Evolutionary conservation across 2,329 filamentous ascomycete species (phyloP).

Genomic region (Thelonectria olida): DNA sequence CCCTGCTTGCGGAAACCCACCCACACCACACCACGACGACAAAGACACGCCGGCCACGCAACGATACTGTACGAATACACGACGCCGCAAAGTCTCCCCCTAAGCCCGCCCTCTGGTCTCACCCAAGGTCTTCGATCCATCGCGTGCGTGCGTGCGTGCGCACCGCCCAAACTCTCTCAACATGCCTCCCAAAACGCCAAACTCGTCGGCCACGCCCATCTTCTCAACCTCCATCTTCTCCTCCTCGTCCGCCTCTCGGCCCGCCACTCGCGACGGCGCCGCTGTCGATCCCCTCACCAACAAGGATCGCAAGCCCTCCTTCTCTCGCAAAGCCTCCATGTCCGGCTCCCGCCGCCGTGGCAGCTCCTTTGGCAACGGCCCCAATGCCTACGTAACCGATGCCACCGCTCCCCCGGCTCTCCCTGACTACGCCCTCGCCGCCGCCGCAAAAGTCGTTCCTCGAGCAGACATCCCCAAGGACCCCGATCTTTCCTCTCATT

Average conservation of each 20-base stretch:
- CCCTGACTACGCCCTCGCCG: constrained; percentile 62
- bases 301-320: constrained; percentile 62
- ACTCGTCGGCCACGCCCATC: constrained; percentile 43
- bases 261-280: constrained; percentile 51
- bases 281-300: constrained; percentile 38
- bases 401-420: constrained; percentile 61
- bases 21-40: constrained; percentile 12
- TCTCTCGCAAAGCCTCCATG: constrained; percentile 64
- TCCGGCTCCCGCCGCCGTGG: constrained; percentile 55
- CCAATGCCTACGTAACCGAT: constrained; percentile 54
- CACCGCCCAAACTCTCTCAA: constrained; percentile 1
- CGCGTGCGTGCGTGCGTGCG: constrained; percentile 11
- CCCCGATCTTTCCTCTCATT: constrained; percentile 13
- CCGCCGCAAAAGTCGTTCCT: constrained; percentile 54
- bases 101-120: background rate
- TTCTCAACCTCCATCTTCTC: constrained; percentile 50
- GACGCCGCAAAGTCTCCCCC: background rate
- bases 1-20: constrained; percentile 12
- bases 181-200: constrained; percentile 40
- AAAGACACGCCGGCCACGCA: background rate
- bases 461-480: constrained; percentile 32
- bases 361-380: constrained; percentile 49
- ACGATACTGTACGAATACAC: background rate
- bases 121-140: constrained; percentile 6
- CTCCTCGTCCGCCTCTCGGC: constrained; percentile 46